Evolutionary conservation across 2,329 filamentous ascomycete genomes (phyloP), one percentile per base, ranked within the genome.

Genomic region (Diaporthe sp.): DNA sequence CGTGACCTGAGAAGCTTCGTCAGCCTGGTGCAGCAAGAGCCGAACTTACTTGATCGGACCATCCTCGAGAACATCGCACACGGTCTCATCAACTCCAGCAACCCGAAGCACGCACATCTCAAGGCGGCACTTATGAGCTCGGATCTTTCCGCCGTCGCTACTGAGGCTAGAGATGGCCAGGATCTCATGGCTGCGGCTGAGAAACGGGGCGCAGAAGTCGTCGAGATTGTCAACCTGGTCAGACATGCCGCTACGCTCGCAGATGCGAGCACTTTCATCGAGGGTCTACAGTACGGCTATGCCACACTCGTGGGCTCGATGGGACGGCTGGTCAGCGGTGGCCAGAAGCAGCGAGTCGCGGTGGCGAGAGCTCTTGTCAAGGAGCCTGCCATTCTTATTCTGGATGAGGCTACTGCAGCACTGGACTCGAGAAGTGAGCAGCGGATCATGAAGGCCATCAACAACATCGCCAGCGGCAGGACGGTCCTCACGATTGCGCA

Each of bases 351-450:
- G 79, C 85, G 91, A 7, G 85, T 93, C 72, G 90, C 90, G 10
- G 84, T 92, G 8, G 90, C 91, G 1, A 84, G 90, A 37, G 89
- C 89, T 25, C 82, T 93, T 19, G 87, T 92, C 42, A 85, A 88
- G 4, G 86, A 92, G 61, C 90, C 90, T 2, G 85, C 85, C 68
- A 88, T 93, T 12, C 83, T 92, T 4, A 85, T 93, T 15, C 84
- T 92, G 2, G 91, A 93, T 60, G 91, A 93, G 79, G 90, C 91
- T 2, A 93, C 91, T 2, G 87, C 90, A 0, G 87, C 91, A 1
- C 84, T 93, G 0, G 91, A 93, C 79, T 90, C 90, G 19, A 86
- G 86, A 2, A 90, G 87, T 62, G 91, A 92, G 79, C 85, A 84
- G 60, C 85, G 87, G 6, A 91, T 92, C 58, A 88, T 91, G 78